Base-by-base conservation (phyloP, 345 rosid genomes). In the Raphanus sativus region DNA sequence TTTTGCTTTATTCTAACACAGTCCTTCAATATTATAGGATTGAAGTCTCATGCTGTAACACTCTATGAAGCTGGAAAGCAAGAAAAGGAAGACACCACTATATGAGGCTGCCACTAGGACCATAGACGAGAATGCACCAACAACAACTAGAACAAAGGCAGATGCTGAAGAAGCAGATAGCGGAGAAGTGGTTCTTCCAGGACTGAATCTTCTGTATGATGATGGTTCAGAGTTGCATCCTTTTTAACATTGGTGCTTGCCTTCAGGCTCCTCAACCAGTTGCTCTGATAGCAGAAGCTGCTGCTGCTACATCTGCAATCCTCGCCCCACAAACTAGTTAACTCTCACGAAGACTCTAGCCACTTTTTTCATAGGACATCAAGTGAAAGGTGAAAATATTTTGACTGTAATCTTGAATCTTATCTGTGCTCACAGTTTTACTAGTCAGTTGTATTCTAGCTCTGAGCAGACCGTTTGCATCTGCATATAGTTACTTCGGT, bases 181-280 rank as follows among this genome's bases (percentile, higher is more conserved):
- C 83, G 86, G 84, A 82, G 96, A 92, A 87, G 89, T 87, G 25
- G 24, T 81, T 77, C 90, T 92, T 80, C 98, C 98, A 13, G 97
- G 99, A 64, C 88, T 90, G 71, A 95, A 91, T 80, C 98, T 92
- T 68, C 74, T 94, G 29, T 92, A 89, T 65, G 96, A 89, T 65
- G 96, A 92, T 65, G 96, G 98, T 67, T 62, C 89, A 55, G 91
- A 88, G 82, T 75, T 91, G 89, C 94, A 86, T 52, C 92, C 92
- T 17, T 95, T 28, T 95, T 62, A 98, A 95, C 58, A 92, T 95
- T 70, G 89, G 94, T 71, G 97, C 99, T 79, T 92, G 98, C 85
- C 90, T 92, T 73, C 99, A 92, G 84, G 97, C 97, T 86, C 96
- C 93, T 34, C 98, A 87, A 81, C 99, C 93, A 17, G 84, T 95